A percentile compares a stretch with the other conserved stretches of the same genome.
phyloP scores from a whole-genome alignment of 306 rosid genomes.

The Pachyrhizus erosus region DNA sequence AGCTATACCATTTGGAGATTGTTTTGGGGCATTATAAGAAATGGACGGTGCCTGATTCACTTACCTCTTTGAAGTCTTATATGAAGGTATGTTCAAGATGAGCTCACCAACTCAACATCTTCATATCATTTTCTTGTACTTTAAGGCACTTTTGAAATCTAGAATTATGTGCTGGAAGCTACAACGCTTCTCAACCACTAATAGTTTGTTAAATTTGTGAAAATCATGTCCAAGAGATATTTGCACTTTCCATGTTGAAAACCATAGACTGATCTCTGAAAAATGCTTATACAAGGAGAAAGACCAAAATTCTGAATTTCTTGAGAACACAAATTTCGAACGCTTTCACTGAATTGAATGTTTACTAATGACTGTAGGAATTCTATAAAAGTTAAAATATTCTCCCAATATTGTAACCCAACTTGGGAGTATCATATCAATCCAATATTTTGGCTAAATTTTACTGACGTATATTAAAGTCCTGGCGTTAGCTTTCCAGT shows the following conservation, averaged over 20 bases:
- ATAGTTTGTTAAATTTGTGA: constrained; percentile 4
- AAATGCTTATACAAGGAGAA: background rate
- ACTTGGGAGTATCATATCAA: constrained; percentile 9
- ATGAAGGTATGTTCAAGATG: constrained; percentile 63
- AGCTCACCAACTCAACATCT: constrained; percentile 26
- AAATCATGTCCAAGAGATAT: background rate
- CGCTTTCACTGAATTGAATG: background rate
- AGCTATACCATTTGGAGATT: constrained; percentile 89
- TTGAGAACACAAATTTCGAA: constrained; percentile 1
- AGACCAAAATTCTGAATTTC: background rate
- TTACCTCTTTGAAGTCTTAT: constrained; percentile 65
- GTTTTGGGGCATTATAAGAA: constrained; percentile 83
- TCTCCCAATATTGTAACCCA: background rate
- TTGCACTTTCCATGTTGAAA: constrained; percentile 4
- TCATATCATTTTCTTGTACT: constrained; percentile 1
- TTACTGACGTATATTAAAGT: background rate
- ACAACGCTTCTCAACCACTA: background rate
- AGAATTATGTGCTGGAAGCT: background rate
- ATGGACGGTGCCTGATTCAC: constrained; percentile 87
- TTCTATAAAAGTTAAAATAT: constrained; percentile 5
- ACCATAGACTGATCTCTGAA: background rate
- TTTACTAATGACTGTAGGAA: background rate
- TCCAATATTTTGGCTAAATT: background rate
- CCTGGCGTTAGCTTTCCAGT: constrained; percentile 15
- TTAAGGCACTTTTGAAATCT: background rate